Evolutionary conservation across 2,329 filamentous ascomycete species (phyloP).

Genomic region (Ceratocystis cacaofunesta): DNA sequence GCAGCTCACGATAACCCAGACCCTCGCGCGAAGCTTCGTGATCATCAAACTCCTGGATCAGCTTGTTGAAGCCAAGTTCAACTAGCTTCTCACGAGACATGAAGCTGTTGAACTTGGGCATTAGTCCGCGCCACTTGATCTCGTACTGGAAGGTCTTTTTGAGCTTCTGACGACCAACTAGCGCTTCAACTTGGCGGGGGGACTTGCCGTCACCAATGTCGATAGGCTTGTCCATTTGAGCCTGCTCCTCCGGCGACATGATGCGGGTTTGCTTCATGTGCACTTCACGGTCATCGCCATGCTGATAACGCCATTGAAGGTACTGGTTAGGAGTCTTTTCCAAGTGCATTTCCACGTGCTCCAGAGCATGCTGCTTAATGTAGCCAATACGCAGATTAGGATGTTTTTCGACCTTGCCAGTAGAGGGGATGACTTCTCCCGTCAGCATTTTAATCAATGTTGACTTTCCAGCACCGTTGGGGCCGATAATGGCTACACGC

Average conservation of each 20-base stretch:
- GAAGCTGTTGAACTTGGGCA: constrained; percentile 87
- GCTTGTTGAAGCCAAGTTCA: constrained; percentile 76
- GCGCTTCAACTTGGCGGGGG: constrained; percentile 60
- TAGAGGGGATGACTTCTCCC: constrained; percentile 71
- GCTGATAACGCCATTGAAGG: constrained; percentile 93
- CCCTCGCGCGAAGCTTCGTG: constrained; percentile 97
- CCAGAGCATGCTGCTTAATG: constrained; percentile 97
- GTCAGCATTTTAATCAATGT: constrained; percentile 96
- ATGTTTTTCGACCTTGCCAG: constrained; percentile 89
- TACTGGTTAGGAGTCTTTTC: constrained; percentile 99
- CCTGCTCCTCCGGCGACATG: constrained; percentile 68
- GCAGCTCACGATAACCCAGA: constrained; percentile 85
- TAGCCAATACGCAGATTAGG: constrained; percentile 97
- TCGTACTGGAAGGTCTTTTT: constrained; percentile 99
- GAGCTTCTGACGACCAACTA: constrained; percentile 94
- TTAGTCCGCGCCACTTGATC: constrained; percentile 78
- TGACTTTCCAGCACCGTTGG: constrained; percentile 95
- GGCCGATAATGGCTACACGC: constrained; percentile 87
- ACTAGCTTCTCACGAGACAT: constrained; percentile 84
- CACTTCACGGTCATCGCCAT: constrained; percentile 93
- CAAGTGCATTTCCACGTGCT: constrained; percentile 98
- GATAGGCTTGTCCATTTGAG: constrained; percentile 81
- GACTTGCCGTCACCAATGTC: constrained; percentile 75
- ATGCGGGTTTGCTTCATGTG: constrained; percentile 94
- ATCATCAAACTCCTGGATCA: constrained; percentile 96